Conservation (phyloP, 192 early-diverging fungal genomes). For the Mortierella claussenii region DNA sequence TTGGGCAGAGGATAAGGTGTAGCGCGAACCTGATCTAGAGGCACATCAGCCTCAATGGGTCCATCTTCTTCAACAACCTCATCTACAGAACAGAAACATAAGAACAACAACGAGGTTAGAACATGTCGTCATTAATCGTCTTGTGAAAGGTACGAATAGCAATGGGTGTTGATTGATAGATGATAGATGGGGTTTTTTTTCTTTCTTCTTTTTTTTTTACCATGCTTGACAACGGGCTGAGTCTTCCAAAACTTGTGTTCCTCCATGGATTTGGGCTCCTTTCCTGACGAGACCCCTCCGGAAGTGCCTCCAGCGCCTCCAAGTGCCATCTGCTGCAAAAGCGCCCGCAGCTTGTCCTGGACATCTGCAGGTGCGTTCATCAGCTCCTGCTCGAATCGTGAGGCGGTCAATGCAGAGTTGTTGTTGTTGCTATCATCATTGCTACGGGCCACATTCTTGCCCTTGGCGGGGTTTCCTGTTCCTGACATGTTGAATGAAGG, state of each 20-base stretch:
- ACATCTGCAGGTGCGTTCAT: conserved; percentile 48
- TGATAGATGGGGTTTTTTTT: too few species aligned
- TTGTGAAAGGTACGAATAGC: too few species aligned
- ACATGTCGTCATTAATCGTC: neutral
- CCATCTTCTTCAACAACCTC: conserved; percentile 81
- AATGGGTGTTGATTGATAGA: too few species aligned
- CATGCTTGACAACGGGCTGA: conserved; percentile 90
- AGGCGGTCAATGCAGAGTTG: conserved; percentile 15
- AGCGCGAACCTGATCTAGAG: conserved; percentile 79
- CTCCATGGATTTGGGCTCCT: conserved; percentile 58
- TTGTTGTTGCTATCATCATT: neutral
- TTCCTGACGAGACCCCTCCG: conserved; percentile 18
- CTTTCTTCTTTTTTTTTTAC: conserved; percentile 40
- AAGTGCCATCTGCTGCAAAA: conserved; percentile 42
- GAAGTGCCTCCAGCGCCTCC: neutral
- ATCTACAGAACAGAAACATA: conserved; percentile 48
- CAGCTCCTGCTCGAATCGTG: conserved; percentile 40
- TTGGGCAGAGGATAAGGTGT: conserved; percentile 89
- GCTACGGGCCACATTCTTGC: conserved; percentile 7
- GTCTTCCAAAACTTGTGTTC: conserved; percentile 97
- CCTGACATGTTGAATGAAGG: conserved; percentile 22
- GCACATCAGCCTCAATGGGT: conserved; percentile 81
- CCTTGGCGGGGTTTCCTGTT: conserved; percentile 22
- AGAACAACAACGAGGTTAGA: neutral
- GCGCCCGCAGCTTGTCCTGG: conserved; percentile 37